Evolutionary conservation across 371 early-diverging fungal genomes (phyloP), one percentile per base, ranked within the genome.

Genomic region (Cokeromyces recurvatus): DNA sequence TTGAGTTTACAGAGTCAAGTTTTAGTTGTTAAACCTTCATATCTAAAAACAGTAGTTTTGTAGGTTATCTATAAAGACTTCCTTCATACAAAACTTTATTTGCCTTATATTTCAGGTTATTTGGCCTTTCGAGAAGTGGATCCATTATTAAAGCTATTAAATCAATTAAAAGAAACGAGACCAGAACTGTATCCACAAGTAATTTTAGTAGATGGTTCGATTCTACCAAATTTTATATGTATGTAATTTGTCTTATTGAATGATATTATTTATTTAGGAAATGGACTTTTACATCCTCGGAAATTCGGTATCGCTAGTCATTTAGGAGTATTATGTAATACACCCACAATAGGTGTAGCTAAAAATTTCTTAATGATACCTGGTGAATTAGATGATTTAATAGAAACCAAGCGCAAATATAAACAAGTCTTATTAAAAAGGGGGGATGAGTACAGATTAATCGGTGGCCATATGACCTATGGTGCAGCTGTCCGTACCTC

Each of bases 291-390:
- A 29, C 97, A 96, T 59, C 94, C 94, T 17, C 78, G 90, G 3
- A 61, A 67, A 25, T 93, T 92, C 53, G 97, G 97, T 3, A 80
- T 89, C 2, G 97, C 95, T 14, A 81, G 89, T 42, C 95, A 95
- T 55, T 41, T 94, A 27, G 95, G 94, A 3, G 86, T 91, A 0
- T 50, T 82, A 11, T 61, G 80, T 4, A 62, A 83, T 46, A 57
- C 81, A 25, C 89, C 90, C 0, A 87, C 91, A 1, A 70, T 92
- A n/a, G 95, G 94, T 4, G 82, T 94, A 12, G 91, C 81, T 15
- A 95, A 95, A 51, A 94, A 92, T 67, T 86, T 89, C 57, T 58
- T 94, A 21, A 77, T 82, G 32, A 81, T 94, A 32, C 69, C 68
- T 4, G 72, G 59, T 9, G 64, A 64, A 17, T 47, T 54, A 15